phyloP scores from a whole-genome alignment of 2,329 filamentous ascomycete genomes.

The Cordyceps fumosorosea region DNA sequence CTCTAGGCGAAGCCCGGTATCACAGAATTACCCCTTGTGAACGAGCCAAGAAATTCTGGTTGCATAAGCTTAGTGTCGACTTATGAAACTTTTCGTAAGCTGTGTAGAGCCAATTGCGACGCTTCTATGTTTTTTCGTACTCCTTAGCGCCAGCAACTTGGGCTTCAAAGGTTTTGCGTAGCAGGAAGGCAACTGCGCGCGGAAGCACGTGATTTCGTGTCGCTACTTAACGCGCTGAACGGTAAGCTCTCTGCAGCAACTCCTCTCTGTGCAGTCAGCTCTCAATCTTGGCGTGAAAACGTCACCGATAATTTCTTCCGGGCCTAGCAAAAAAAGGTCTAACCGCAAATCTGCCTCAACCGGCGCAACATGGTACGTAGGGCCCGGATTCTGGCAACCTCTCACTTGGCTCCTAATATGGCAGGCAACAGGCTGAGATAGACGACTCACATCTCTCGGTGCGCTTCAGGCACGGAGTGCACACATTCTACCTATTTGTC shows the following conservation, averaged over 20 bases:
- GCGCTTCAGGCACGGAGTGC: conserved; percentile 65
- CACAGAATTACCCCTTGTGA: neutral
- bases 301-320: neutral
- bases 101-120: neutral
- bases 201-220: conserved; percentile 12
- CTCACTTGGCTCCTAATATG: conserved; percentile 1
- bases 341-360: neutral
- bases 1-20: neutral
- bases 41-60: neutral
- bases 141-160: neutral
- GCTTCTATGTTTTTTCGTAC: neutral
- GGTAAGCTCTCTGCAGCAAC: neutral
- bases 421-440: conserved; percentile 19
- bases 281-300: neutral
- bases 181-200: neutral
- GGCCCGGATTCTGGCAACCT: neutral
- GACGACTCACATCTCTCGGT: conserved; percentile 55
- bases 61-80: neutral
- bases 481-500: conserved; percentile 64
- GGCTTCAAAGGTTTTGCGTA: neutral
- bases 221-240: conserved; percentile 6
- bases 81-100: neutral
- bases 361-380: conserved; percentile 5
- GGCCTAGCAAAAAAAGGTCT: neutral
- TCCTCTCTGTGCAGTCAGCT: neutral